Percentiles rank a stretch among this genome's conserved stretches.
These are phyloP conservation scores for Falciphora oryzae DNA, from an alignment of 2,329 filamentous ascomycete species.

Conservation along the genomic window DNA sequence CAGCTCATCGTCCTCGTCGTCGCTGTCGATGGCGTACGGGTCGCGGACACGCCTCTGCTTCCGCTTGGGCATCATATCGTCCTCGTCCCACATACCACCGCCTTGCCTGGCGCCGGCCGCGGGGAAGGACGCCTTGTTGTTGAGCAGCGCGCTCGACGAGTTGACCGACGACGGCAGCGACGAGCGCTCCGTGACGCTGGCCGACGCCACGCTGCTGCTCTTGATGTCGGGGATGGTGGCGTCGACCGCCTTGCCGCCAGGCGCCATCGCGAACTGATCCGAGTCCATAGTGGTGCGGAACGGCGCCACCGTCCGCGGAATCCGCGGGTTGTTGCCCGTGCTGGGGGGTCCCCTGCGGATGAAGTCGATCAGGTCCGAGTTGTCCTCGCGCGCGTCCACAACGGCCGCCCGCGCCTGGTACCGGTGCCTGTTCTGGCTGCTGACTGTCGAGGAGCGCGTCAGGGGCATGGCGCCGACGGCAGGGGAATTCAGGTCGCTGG, in stretches of 20 bases:
- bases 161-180: constrained; percentile 62
- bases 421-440: constrained; percentile 38
- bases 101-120: constrained; percentile 20
- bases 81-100: constrained; percentile 39
- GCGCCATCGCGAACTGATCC: constrained; percentile 59
- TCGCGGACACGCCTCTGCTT: constrained; percentile 77
- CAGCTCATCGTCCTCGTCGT: constrained; percentile 56
- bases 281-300: constrained; percentile 84
- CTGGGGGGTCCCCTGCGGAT: constrained; percentile 79
- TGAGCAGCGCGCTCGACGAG: constrained; percentile 67
- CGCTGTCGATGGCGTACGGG: constrained; percentile 87
- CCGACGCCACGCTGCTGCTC: constrained; percentile 50
- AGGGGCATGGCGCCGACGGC: constrained; percentile 17
- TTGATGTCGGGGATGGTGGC: constrained; percentile 51
- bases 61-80: constrained; percentile 57
- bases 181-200: constrained; percentile 45
- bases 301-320: constrained; percentile 76
- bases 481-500: constrained; percentile 13
- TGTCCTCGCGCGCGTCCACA: constrained; percentile 58
- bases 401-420: constrained; percentile 68
- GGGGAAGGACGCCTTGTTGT: constrained; percentile 27
- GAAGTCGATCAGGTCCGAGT: constrained; percentile 89
- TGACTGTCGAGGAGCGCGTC: constrained; percentile 28
- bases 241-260: constrained; percentile 52
- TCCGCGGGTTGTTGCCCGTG: constrained; percentile 54